Evolutionary conservation across 2,329 filamentous ascomycete genomes (phyloP), one percentile per base, ranked within the genome.

Genomic region (Lecanicillium sp.): DNA sequence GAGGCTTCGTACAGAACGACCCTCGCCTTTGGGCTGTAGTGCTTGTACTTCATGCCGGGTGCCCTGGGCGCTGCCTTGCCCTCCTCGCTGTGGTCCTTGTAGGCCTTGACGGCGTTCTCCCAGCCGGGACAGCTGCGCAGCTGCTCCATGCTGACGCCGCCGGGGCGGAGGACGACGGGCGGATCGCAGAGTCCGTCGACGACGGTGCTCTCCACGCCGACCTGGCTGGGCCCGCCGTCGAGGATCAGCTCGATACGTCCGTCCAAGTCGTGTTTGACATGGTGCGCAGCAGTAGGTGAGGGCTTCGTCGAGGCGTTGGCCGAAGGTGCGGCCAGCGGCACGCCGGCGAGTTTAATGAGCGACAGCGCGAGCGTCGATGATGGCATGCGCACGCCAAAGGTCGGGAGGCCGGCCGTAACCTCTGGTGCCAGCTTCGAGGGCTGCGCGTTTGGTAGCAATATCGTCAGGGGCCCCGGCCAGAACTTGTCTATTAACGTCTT

Each of bases 31-130:
- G 93, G 93, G 36, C 90, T 95, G 61, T 98, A 98, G 64, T 98
- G 93, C 62, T 93, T 88, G 64, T 98, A 98, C 68, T 98, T 98
- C 93, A 98, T 98, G 1, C 93, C 93, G 0, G 93, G 93, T 1
- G 93, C 93, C 49, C 88, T 77, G 0, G 93, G 93, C 9, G 77
- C 75, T 1, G 63, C 70, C 43, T 78, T 79, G 5, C 79, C 84
- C 17, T 79, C 74, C 58, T 88, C 80, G 14, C 81, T 80, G 49
- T 77, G 76, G 58, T 95, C 89, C 60, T 84, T 82, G 65, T 96
- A 97, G 10, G 79, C 91, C 51, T 85, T 81, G 52, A 77, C 73
- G 1, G 89, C 87, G 32, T 78, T 69, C 62, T 90, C 84, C 91
- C 93, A 98, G 1, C 91, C 91, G 0, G 76, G 71, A 60, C 85